Conservation (phyloP, 352 stramenopile genomes). For the Phytophthora pinifolia region DNA sequence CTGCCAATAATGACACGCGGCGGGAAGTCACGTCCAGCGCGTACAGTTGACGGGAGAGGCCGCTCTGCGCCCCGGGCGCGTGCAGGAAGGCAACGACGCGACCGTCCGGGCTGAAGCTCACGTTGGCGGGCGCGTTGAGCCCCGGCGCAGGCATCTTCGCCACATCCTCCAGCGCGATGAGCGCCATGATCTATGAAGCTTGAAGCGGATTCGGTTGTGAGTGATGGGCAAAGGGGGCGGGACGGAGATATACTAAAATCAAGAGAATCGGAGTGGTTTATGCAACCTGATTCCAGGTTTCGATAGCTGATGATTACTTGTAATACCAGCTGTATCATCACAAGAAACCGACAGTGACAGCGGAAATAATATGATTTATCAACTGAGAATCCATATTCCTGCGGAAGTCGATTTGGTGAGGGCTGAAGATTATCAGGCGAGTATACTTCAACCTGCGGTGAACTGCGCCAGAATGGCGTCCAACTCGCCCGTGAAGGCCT, state of each 20-base stretch:
- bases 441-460: constrained; percentile 10
- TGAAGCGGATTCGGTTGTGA: constrained; percentile 27
- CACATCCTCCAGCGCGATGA: constrained; percentile 87
- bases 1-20: constrained; percentile 60
- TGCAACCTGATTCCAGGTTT: background rate
- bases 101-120: constrained; percentile 86
- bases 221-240: background rate
- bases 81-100: constrained; percentile 87
- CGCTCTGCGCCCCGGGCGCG: constrained; percentile 71
- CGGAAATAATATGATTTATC: too few species aligned
- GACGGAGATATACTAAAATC: constrained; percentile 1
- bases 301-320: background rate
- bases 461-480: constrained; percentile 60
- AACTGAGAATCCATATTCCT: too few species aligned
- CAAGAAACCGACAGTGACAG: background rate
- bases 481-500: constrained; percentile 47
- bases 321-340: background rate
- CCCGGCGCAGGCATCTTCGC: constrained; percentile 86
- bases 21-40: constrained; percentile 67
- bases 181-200: constrained; percentile 16
- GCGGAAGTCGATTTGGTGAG: background rate
- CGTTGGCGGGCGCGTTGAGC: constrained; percentile 71
- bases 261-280: background rate
- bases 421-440: constrained; percentile 18
- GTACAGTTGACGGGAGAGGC: constrained; percentile 86